A percentile compares a stretch with the other conserved stretches of the same genome.
phyloP scores from a whole-genome alignment of 495 filamentous ascomycete genomes.

The Delitschia confertaspora region DNA sequence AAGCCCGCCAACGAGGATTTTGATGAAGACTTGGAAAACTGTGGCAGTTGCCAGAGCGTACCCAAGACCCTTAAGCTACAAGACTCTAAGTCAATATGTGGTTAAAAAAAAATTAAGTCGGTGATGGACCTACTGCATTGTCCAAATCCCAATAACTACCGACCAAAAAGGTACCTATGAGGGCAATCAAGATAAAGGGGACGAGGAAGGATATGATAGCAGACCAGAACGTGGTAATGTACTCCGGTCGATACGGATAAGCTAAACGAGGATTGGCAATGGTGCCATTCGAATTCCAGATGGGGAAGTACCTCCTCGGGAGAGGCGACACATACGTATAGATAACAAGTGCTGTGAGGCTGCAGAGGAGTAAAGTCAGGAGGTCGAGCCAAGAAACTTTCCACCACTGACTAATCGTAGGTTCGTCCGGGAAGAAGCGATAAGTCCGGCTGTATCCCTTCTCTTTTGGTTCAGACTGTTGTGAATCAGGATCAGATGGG shows the following conservation, averaged over 20 bases:
- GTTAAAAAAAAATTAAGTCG: not conserved
- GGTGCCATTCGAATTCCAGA: too few species aligned
- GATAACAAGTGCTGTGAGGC: too few species aligned
- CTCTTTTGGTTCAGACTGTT: too few species aligned
- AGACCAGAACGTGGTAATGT: conserved; percentile 50
- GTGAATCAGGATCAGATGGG: too few species aligned
- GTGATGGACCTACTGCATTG: conserved; percentile 36
- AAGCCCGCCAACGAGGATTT: conserved; percentile 49
- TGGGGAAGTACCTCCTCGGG: too few species aligned
- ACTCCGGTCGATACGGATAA: conserved; percentile 40
- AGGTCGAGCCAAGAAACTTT: too few species aligned
- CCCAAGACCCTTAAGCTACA: conserved; percentile 47
- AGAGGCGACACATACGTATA: too few species aligned
- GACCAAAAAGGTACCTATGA: conserved; percentile 43
- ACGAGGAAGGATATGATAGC: conserved; percentile 46
- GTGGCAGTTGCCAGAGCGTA: conserved; percentile 53
- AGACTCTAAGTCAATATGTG: not conserved
- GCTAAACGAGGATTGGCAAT: too few species aligned
- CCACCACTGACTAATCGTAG: too few species aligned
- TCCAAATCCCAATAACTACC: conserved; percentile 58
- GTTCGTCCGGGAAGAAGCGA: too few species aligned
- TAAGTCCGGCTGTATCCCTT: too few species aligned
- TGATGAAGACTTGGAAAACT: conserved; percentile 47
- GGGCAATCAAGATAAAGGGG: conserved; percentile 42
- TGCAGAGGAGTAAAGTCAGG: too few species aligned